Percentiles rank a stretch among this genome's conserved stretches.
These are phyloP conservation scores for Diaporthe ampelina DNA, from an alignment of 2,329 filamentous ascomycete genomes.

Conservation along the genomic window DNA sequence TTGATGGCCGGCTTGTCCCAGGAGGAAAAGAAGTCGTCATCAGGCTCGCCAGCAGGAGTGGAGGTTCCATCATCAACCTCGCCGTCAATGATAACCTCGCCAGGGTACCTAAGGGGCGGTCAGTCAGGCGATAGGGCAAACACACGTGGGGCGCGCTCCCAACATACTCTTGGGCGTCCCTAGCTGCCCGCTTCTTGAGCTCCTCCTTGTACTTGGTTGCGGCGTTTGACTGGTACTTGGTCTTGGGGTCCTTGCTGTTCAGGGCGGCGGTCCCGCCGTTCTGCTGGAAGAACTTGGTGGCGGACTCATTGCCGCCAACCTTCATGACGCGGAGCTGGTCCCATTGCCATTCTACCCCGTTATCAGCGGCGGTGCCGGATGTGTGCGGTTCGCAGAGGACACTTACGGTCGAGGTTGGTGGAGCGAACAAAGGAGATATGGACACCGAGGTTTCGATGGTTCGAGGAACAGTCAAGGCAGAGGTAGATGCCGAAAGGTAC, in stretches of 20 bases:
- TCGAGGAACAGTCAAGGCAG: conserved; percentile 96
- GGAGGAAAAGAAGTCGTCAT: conserved; percentile 98
- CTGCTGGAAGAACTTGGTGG: conserved; percentile 97
- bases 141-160: conserved; percentile 23
- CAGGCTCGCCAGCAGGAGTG: conserved; percentile 84
- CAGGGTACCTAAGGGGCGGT: conserved; percentile 74
- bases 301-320: conserved; percentile 97
- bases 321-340: conserved; percentile 98
- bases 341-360: conserved; percentile 92
- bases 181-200: conserved; percentile 85
- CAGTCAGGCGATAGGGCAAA: conserved; percentile 37
- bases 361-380: conserved; percentile 24
- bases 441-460: conserved; percentile 97
- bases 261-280: conserved; percentile 95
- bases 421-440: conserved; percentile 99
- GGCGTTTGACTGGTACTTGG: conserved; percentile 94
- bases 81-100: conserved; percentile 87
- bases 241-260: conserved; percentile 95
- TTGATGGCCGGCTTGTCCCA: conserved; percentile 99
- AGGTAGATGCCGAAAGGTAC: conserved; percentile 98
- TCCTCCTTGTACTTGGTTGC: conserved; percentile 99
- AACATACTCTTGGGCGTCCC: conserved; percentile 86
- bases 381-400: not conserved
- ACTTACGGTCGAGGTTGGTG: conserved; percentile 97
- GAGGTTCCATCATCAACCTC: conserved; percentile 74